Percentiles rank a stretch among this genome's conserved stretches.
Conservation (phyloP, 169 alveolate species). For the Cyclospora cayetanensis region DNA sequence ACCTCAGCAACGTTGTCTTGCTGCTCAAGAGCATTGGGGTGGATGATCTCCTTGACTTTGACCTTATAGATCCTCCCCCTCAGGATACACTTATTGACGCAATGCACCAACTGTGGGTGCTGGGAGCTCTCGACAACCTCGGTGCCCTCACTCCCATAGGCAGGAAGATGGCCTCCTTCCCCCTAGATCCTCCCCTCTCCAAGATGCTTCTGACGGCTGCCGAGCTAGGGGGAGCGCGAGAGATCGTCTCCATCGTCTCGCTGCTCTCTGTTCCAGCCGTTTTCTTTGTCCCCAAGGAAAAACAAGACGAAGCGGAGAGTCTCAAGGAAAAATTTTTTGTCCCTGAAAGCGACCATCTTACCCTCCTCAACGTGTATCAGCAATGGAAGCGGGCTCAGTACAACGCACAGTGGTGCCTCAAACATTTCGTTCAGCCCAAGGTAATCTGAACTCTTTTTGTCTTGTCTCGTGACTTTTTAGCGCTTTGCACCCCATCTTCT, state of each 20-base stretch:
- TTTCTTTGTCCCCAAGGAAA: slow-evolving; percentile 97
- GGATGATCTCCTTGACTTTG: slow-evolving; percentile 95
- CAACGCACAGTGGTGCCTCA: slow-evolving; percentile 93
- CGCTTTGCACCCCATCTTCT: not conserved
- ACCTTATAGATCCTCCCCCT: slow-evolving; percentile 99
- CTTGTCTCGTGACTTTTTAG: not conserved
- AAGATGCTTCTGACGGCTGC: slow-evolving; percentile 95
- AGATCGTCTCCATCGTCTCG: slow-evolving; percentile 96
- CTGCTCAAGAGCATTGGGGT: slow-evolving; percentile 96
- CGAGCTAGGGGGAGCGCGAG: slow-evolving; percentile 93
- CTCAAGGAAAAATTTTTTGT: slow-evolving; percentile 98
- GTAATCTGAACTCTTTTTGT: slow-evolving; percentile 74
- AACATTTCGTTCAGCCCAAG: slow-evolving; percentile 93
- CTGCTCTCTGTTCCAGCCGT: slow-evolving; percentile 98
- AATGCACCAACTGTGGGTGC: slow-evolving; percentile 93
- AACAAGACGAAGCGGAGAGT: slow-evolving; percentile 96
- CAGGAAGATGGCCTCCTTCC: slow-evolving; percentile 97
- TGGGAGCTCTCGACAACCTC: slow-evolving; percentile 88
- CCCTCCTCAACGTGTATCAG: slow-evolving; percentile 97
- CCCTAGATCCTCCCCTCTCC: slow-evolving; percentile 99
- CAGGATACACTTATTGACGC: slow-evolving; percentile 74
- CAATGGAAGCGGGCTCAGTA: slow-evolving; percentile 96
- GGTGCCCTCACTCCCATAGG: slow-evolving; percentile 94
- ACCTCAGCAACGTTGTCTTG: slow-evolving; percentile 98
- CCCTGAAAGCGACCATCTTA: slow-evolving; percentile 99